phyloP scores from a whole-genome alignment of 176 grass and related monocot genomes.

The Elymus sibiricus region DNA sequence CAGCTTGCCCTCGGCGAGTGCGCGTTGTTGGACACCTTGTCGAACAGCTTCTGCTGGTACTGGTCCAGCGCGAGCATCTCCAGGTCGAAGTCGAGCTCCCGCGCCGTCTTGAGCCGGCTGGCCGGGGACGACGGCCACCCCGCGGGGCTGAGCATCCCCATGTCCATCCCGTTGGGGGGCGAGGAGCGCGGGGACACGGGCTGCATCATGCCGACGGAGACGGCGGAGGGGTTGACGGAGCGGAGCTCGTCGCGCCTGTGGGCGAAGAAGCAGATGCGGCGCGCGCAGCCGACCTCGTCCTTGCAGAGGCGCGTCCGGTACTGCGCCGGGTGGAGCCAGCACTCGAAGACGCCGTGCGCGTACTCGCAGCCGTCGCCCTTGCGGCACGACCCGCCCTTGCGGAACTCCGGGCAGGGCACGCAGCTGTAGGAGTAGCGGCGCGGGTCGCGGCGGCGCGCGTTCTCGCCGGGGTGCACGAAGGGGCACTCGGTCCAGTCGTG shows the following conservation, averaged over 20 bases:
- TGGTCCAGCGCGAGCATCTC: constrained; percentile 73
- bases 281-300: constrained; percentile 54
- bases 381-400: constrained; percentile 73
- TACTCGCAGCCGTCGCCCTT: constrained; percentile 79
- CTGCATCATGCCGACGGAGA: constrained; percentile 66
- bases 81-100: constrained; percentile 72
- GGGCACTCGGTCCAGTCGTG: constrained; percentile 99
- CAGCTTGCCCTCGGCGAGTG: constrained; percentile 66
- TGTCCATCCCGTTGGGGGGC: constrained; percentile 44
- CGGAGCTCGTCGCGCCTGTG: constrained; percentile 88
- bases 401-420: constrained; percentile 94
- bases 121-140: constrained; percentile 49
- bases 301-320: constrained; percentile 74
- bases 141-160: constrained; percentile 51
- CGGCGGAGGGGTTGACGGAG: constrained; percentile 62
- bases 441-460: constrained; percentile 90
- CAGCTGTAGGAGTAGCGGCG: constrained; percentile 92
- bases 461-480: constrained; percentile 97
- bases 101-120: constrained; percentile 59
- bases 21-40: constrained; percentile 51
- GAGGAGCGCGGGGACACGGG: constrained; percentile 40
- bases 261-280: constrained; percentile 84
- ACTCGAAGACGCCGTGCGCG: constrained; percentile 87
- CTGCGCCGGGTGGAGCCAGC: constrained; percentile 88
- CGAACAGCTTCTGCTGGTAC: constrained; percentile 88